These are phyloP conservation scores for Saccharomycopsis sp. DNA, from an alignment of 805 yeast genomes.

Conservation along the genomic window DNA sequence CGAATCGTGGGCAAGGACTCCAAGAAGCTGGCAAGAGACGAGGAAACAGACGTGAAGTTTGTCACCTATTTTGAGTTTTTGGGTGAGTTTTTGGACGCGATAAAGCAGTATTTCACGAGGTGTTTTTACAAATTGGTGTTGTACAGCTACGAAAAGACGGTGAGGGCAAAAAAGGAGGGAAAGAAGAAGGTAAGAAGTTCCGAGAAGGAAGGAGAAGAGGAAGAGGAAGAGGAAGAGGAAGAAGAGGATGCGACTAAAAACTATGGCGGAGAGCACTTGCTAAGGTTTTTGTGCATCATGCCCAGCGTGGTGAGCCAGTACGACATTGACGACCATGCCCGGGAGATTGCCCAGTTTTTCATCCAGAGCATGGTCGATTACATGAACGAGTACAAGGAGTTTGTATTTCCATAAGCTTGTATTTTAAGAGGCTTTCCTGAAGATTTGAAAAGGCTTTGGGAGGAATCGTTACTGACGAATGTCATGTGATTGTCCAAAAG, in stretches of 20 bases:
- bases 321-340: slow-evolving; percentile 1
- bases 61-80: slow-evolving; percentile 43
- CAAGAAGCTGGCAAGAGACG: no score
- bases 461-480: no score
- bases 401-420: no score
- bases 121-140: slow-evolving; percentile 57
- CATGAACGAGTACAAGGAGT: no score
- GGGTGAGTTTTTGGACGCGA: slow-evolving; percentile 59
- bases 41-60: no score
- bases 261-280: slow-evolving; percentile 77
- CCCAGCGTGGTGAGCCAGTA: slow-evolving; percentile 33
- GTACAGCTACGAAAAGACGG: slow-evolving; percentile 70
- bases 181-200: no score
- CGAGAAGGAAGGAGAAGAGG: slow-evolving; percentile 65
- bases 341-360: slow-evolving; percentile 7
- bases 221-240: slow-evolving; percentile 26
- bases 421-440: no score
- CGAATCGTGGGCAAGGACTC: no score
- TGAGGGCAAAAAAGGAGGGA: no score
- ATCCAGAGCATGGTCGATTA: slow-evolving; percentile 5
- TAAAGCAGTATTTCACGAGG: slow-evolving; percentile 63
- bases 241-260: slow-evolving; percentile 25
- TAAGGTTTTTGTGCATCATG: slow-evolving; percentile 64
- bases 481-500: no score
- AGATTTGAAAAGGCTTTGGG: no score